Evolutionary conservation across 352 stramenopile genomes (phyloP).

Genomic region (Plasmopara viticola): DNA sequence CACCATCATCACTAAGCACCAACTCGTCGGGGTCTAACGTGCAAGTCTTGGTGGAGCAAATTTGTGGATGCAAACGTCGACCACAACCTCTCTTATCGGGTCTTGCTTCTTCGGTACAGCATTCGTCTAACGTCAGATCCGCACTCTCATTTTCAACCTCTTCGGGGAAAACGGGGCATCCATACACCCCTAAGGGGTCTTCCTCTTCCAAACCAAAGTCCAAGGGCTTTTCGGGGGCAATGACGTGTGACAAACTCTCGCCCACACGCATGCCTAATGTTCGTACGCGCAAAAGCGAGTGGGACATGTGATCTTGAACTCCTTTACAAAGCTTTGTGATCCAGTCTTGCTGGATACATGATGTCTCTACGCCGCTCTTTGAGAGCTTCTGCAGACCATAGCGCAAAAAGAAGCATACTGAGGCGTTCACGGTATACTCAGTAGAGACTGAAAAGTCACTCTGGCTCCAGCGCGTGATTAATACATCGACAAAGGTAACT

Average conservation of each 20-base stretch:
- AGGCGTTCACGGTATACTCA: conserved; percentile 52
- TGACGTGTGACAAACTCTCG: conserved; percentile 53
- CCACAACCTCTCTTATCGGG: neutral
- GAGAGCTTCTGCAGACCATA: conserved; percentile 40
- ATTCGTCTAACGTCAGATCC: conserved; percentile 12
- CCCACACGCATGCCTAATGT: conserved; percentile 62
- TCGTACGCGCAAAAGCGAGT: conserved; percentile 53
- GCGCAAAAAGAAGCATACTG: conserved; percentile 60
- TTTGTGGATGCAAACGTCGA: conserved; percentile 12
- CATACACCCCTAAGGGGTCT: conserved; percentile 38
- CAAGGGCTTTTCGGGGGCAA: conserved; percentile 52
- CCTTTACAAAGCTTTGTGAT: conserved; percentile 62
- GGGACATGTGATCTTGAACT: conserved; percentile 65
- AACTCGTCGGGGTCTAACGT: conserved; percentile 52
- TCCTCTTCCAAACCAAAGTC: conserved; percentile 46
- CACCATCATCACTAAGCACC: conserved; percentile 45
- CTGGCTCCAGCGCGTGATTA: conserved; percentile 55
- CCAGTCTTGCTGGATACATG: conserved; percentile 44
- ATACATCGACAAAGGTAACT: conserved; percentile 44
- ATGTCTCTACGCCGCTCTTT: conserved; percentile 3
- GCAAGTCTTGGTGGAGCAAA: conserved; percentile 19
- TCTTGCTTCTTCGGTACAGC: neutral
- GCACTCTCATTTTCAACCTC: conserved; percentile 17
- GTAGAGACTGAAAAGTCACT: conserved; percentile 37
- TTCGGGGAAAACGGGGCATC: conserved; percentile 18